These are phyloP conservation scores for Beauveria sp. DNA, from an alignment of 2,329 filamentous ascomycete genomes.

Conservation along the genomic window DNA sequence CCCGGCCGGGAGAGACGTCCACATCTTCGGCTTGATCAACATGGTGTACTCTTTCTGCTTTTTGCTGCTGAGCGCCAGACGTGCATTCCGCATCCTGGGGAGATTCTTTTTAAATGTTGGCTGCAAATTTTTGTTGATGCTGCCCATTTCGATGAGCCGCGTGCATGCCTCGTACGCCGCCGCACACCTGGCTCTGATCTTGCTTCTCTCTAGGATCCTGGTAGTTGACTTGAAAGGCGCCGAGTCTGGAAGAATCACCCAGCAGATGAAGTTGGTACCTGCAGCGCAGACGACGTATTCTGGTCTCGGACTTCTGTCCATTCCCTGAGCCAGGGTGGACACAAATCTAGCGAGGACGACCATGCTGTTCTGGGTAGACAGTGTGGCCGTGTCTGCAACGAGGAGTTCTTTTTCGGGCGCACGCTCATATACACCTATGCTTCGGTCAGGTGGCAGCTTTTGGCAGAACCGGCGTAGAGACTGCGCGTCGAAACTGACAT, in stretches of 20 bases:
- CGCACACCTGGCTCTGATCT: slow-evolving; percentile 75
- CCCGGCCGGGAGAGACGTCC: slow-evolving; percentile 41
- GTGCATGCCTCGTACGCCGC: slow-evolving; percentile 82
- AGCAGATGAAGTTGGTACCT: slow-evolving; percentile 60
- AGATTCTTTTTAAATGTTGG: slow-evolving; percentile 65
- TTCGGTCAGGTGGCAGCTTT: slow-evolving; percentile 64
- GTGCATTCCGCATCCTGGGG: slow-evolving; percentile 80
- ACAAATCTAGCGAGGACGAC: slow-evolving; percentile 66
- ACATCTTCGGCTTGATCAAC: slow-evolving; percentile 70
- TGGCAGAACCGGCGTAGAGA: slow-evolving; percentile 70
- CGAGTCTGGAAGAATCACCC: slow-evolving; percentile 68
- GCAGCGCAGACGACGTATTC: slow-evolving; percentile 56
- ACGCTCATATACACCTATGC: slow-evolving; percentile 28
- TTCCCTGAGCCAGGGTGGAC: slow-evolving; percentile 44
- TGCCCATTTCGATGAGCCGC: slow-evolving; percentile 54
- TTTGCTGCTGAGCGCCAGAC: slow-evolving; percentile 72
- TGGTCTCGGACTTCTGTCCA: slow-evolving; percentile 28
- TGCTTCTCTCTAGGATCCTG: slow-evolving; percentile 59
- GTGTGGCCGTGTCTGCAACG: slow-evolving; percentile 61
- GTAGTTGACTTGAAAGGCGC: slow-evolving; percentile 62
- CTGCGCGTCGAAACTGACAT: slow-evolving; percentile 53
- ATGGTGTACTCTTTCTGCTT: slow-evolving; percentile 68
- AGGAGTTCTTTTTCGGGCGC: slow-evolving; percentile 44
- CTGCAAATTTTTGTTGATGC: slow-evolving; percentile 67
- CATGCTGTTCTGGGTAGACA: slow-evolving; percentile 71